phyloP scores from a whole-genome alignment of 75 land plant genomes.

The Cupressus sempervirens region DNA sequence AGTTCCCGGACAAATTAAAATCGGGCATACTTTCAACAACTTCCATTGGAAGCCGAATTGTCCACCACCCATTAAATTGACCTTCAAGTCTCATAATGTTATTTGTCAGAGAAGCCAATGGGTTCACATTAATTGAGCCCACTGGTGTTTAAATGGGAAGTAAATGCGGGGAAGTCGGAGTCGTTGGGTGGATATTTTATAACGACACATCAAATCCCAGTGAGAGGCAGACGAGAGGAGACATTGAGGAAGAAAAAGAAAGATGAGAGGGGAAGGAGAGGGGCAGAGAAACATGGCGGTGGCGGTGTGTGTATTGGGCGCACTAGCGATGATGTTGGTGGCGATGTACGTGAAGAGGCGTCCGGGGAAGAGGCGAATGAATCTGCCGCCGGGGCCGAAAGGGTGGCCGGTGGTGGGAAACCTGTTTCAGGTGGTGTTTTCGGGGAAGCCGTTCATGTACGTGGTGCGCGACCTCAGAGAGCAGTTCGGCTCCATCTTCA shows the following conservation, averaged over 20 bases:
- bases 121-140: neutral
- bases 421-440: conserved; percentile 39
- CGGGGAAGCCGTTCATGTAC: conserved; percentile 56
- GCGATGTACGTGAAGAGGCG: conserved; percentile 10
- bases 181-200: neutral
- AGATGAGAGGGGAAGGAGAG: neutral
- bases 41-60: too few relatives aligned
- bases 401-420: conserved; percentile 68
- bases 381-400: conserved; percentile 54
- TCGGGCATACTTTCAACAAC: too few relatives aligned
- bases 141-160: neutral
- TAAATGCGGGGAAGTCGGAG: neutral
- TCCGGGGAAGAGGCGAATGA: conserved; percentile 3
- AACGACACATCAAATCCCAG: neutral
- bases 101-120: too few relatives aligned
- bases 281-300: neutral
- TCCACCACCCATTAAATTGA: too few relatives aligned
- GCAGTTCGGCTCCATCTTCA: conserved; percentile 68
- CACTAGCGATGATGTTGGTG: conserved; percentile 33
- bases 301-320: neutral
- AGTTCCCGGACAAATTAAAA: too few relatives aligned
- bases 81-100: too few relatives aligned
- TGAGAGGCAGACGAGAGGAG: neutral
- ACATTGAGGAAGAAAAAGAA: too few relatives aligned
- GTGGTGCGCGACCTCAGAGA: conserved; percentile 36